Conservation (phyloP, 2,329 filamentous ascomycete genomes). For the Colletotrichum coccodes region DNA sequence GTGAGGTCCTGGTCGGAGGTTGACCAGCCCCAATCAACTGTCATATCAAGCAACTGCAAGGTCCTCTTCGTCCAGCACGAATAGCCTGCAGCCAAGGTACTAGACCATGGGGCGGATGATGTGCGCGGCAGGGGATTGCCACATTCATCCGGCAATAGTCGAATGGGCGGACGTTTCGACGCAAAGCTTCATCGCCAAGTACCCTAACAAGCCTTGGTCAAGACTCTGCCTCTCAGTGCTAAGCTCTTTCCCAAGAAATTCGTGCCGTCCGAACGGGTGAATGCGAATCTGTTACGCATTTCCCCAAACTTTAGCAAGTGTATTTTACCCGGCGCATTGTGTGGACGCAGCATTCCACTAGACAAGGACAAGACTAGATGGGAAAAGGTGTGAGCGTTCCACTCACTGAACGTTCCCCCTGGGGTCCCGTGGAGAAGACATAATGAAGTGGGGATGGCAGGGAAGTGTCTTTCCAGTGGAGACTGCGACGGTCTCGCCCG, state of each 20-base stretch:
- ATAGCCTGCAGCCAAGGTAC: constrained; percentile 20
- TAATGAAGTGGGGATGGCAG: constrained; percentile 12
- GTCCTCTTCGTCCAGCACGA: constrained; percentile 13
- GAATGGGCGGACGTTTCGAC: constrained; percentile 22
- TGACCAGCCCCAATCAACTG: constrained; percentile 17
- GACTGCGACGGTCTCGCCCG: constrained; percentile 22
- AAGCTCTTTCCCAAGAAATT: constrained; percentile 8
- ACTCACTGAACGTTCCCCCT: constrained; percentile 19
- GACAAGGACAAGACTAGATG: constrained; percentile 26
- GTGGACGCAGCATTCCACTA: constrained; percentile 20
- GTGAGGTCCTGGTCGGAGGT: constrained; percentile 11
- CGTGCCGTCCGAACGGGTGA: constrained; percentile 23
- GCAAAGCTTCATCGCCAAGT: constrained; percentile 27
- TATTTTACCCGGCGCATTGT: constrained; percentile 27
- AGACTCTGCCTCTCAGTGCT: neutral
- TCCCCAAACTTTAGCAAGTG: constrained; percentile 6
- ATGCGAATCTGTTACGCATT: constrained; percentile 1
- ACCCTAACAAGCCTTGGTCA: constrained; percentile 8
- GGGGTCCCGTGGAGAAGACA: constrained; percentile 25
- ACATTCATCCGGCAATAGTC: constrained; percentile 27
- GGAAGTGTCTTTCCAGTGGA: constrained; percentile 19
- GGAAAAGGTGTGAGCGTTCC: constrained; percentile 14
- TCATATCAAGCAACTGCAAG: constrained; percentile 5
- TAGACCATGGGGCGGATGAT: neutral
- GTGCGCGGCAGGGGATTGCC: constrained; percentile 20